Evolutionary conservation across 352 stramenopile species (phyloP).

Genomic region (Phytophthora foliorum): DNA sequence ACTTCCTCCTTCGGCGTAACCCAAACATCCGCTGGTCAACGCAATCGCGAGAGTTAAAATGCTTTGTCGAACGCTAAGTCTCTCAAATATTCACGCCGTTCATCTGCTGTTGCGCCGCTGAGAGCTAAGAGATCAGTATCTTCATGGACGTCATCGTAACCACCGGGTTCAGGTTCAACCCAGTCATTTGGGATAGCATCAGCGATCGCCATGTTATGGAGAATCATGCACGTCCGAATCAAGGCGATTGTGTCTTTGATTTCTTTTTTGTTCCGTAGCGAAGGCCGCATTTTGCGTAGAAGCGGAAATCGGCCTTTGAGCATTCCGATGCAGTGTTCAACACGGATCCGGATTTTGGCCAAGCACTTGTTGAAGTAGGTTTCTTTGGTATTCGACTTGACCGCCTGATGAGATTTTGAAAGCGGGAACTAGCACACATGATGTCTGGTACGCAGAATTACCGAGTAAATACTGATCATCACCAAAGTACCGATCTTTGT

Average conservation of each 20-base stretch:
- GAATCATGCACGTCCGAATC: conserved; percentile 4
- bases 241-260: no score
- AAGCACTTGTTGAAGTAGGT: neutral
- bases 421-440: neutral
- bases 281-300: no score
- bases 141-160: neutral
- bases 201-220: neutral
- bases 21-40: neutral
- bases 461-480: neutral
- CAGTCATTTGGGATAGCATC: no score
- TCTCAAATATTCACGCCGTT: conserved; percentile 1
- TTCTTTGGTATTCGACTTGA: neutral
- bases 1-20: neutral
- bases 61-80: neutral
- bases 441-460: neutral
- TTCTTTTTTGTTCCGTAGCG: no score
- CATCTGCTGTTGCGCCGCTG: neutral
- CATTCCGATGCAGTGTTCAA: neutral
- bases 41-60: neutral
- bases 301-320: neutral
- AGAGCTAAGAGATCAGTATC: neutral
- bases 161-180: neutral
- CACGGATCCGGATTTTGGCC: neutral
- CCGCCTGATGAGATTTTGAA: neutral
- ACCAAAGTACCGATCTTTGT: neutral